These are phyloP conservation scores for Theileria parva DNA, from an alignment of 169 alveolate species.

Conservation along the genomic window DNA sequence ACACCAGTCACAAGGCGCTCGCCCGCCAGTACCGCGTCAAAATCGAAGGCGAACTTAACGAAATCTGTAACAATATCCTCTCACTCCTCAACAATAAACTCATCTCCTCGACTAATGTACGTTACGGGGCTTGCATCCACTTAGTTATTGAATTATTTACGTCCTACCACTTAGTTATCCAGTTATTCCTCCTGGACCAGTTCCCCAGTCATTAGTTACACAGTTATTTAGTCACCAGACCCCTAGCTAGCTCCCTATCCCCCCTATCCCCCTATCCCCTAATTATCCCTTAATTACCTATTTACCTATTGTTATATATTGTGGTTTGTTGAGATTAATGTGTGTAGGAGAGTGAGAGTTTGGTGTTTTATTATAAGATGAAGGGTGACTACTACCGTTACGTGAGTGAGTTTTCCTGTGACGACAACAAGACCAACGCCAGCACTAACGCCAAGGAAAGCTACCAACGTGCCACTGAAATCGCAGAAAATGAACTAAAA, in stretches of 20 bases:
- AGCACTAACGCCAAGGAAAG: slow-evolving; percentile 95
- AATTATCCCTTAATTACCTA: too few species aligned
- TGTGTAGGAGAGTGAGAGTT: slow-evolving; percentile 84
- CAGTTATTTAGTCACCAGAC: too few species aligned
- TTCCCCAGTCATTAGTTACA: too few species aligned
- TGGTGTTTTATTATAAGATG: slow-evolving; percentile 98
- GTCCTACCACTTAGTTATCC: too few species aligned
- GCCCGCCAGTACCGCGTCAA: slow-evolving; percentile 91
- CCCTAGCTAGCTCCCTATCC: too few species aligned
- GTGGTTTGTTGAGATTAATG: too few species aligned
- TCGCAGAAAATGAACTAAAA: slow-evolving; percentile 90
- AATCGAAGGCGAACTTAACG: slow-evolving; percentile 92
- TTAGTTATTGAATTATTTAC: too few species aligned
- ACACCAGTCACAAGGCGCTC: slow-evolving; percentile 85
- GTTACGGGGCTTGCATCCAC: slow-evolving; percentile 6
- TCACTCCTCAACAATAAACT: slow-evolving; percentile 86
- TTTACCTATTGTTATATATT: too few species aligned
- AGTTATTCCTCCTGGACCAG: too few species aligned
- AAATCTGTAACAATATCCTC: slow-evolving; percentile 91
- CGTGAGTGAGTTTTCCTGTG: slow-evolving; percentile 95
- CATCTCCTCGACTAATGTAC: slow-evolving; percentile 85
- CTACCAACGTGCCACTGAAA: slow-evolving; percentile 95
- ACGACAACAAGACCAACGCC: slow-evolving; percentile 90
- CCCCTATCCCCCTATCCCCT: too few species aligned
- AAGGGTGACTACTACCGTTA: slow-evolving; percentile 99